Conservation (phyloP, 2,329 filamentous ascomycete species). For the Parastagonospora avenae region DNA sequence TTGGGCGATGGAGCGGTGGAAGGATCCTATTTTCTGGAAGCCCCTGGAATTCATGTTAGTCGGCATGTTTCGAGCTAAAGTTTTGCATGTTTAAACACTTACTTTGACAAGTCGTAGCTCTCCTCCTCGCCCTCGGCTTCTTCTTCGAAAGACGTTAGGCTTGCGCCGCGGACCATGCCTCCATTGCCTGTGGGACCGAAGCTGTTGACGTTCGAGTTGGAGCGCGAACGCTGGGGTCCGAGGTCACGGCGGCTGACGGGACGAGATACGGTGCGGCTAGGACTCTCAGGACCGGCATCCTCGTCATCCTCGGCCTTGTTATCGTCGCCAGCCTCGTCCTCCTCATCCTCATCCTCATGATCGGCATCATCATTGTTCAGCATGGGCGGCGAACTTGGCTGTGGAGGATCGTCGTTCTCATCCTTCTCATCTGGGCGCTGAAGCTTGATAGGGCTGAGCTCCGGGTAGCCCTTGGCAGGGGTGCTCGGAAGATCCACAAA, state of each 20-base stretch:
- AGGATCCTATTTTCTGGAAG: conserved; percentile 56
- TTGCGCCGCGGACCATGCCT: conserved; percentile 44
- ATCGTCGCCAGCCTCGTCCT: conserved; percentile 10
- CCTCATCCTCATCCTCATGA: conserved; percentile 35
- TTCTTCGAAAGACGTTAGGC: conserved; percentile 43
- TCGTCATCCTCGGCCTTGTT: conserved; percentile 42
- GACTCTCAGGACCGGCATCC: conserved; percentile 40
- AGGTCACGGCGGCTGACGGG: conserved; percentile 42
- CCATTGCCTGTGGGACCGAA: conserved; percentile 29
- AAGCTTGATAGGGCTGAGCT: conserved; percentile 45
- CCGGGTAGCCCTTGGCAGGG: conserved; percentile 57
- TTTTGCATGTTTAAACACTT: conserved; percentile 25
- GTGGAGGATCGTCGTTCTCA: conserved; percentile 34
- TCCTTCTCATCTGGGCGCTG: conserved; percentile 39
- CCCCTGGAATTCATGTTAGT: conserved; percentile 45
- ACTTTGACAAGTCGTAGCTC: conserved; percentile 57
- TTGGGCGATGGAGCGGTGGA: conserved; percentile 47
- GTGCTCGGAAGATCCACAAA: conserved; percentile 79
- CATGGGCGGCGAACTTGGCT: conserved; percentile 44
- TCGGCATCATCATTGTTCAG: conserved; percentile 31
- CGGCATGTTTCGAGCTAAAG: neutral
- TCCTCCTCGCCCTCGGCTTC: conserved; percentile 52
- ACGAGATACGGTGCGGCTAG: conserved; percentile 41
- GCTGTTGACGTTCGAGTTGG: conserved; percentile 39
- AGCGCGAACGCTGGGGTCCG: conserved; percentile 32